Percentiles rank a stretch among this genome's conserved stretches.
phyloP scores from a whole-genome alignment of 2,329 filamentous ascomycete species.

The Aspergillus aculeatus region DNA sequence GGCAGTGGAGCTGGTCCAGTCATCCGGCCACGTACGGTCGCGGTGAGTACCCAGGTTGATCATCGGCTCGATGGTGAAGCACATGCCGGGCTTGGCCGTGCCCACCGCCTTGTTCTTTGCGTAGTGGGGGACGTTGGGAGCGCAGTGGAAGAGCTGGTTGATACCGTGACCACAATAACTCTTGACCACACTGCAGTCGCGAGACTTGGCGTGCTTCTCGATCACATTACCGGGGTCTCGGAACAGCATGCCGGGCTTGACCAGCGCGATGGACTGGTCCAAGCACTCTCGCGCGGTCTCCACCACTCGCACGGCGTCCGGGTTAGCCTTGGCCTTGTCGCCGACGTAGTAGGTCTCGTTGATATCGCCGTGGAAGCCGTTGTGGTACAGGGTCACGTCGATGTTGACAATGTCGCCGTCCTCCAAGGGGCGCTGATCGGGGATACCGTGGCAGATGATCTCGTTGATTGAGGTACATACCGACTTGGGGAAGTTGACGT shows the following conservation, averaged over 20 bases:
- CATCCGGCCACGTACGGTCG: conserved; percentile 96
- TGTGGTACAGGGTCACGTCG: conserved; percentile 91
- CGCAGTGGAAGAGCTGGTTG: conserved; percentile 88
- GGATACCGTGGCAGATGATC: conserved; percentile 97
- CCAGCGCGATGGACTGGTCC: conserved; percentile 83
- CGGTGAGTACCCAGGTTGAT: conserved; percentile 86
- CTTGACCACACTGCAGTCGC: conserved; percentile 85
- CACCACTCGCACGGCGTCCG: conserved; percentile 84
- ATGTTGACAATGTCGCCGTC: conserved; percentile 98
- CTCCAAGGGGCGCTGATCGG: conserved; percentile 79
- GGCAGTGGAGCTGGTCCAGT: conserved; percentile 94
- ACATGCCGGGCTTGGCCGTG: conserved; percentile 92
- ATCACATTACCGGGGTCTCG: conserved; percentile 92
- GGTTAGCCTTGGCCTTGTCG: conserved; percentile 76
- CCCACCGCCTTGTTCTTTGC: conserved; percentile 98
- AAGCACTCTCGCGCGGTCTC: conserved; percentile 87
- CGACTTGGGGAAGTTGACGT: conserved; percentile 95
- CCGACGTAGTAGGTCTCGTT: conserved; percentile 99
- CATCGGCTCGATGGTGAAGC: conserved; percentile 99
- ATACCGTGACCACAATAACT: conserved; percentile 97
- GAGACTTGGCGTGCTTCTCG: conserved; percentile 87
- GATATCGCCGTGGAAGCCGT: conserved; percentile 90
- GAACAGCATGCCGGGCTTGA: conserved; percentile 91
- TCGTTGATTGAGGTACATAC: conserved; percentile 96
- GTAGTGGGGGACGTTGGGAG: conserved; percentile 94